Evolutionary conservation across 768 basidiomycete species (phyloP).

Genomic region (Lyophyllum shimeji): DNA sequence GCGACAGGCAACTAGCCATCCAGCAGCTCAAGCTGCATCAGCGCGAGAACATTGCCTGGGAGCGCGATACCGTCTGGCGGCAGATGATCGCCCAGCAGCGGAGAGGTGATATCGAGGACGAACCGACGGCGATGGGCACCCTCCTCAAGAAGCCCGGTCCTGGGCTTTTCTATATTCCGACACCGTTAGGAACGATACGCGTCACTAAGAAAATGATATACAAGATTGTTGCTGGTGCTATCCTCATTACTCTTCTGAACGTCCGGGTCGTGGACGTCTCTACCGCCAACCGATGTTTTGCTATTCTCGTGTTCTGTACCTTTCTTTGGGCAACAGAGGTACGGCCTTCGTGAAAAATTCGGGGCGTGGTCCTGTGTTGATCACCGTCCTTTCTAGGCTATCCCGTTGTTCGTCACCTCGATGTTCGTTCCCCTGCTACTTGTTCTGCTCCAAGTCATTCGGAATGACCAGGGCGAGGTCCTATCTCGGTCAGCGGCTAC

Average conservation of each 20-base stretch:
- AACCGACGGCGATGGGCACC: conserved; percentile 36
- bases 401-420: conserved; percentile 97
- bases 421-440: conserved; percentile 85
- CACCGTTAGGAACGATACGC: conserved; percentile 65
- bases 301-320: conserved; percentile 86
- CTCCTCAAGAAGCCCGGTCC: conserved; percentile 44
- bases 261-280: conserved; percentile 54
- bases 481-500: conserved; percentile 72
- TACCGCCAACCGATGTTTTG: conserved; percentile 88
- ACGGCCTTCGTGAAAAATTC: conserved; percentile 17
- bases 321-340: conserved; percentile 98
- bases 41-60: conserved; percentile 94
- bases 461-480: conserved; percentile 52
- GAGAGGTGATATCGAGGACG: conserved; percentile 49
- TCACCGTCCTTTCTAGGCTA: conserved; percentile 58
- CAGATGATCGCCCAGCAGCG: conserved; percentile 89
- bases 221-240: conserved; percentile 51
- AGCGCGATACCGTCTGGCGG: conserved; percentile 96
- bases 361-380: neutral
- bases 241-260: conserved; percentile 65
- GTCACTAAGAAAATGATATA: conserved; percentile 65
- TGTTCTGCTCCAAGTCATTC: conserved; percentile 80
- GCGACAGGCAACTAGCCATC: conserved; percentile 65
- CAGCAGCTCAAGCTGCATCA: conserved; percentile 86
- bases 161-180: conserved; percentile 53